Base-by-base conservation (phyloP, 352 stramenopile genomes). In the Saprolegnia diclina region DNA sequence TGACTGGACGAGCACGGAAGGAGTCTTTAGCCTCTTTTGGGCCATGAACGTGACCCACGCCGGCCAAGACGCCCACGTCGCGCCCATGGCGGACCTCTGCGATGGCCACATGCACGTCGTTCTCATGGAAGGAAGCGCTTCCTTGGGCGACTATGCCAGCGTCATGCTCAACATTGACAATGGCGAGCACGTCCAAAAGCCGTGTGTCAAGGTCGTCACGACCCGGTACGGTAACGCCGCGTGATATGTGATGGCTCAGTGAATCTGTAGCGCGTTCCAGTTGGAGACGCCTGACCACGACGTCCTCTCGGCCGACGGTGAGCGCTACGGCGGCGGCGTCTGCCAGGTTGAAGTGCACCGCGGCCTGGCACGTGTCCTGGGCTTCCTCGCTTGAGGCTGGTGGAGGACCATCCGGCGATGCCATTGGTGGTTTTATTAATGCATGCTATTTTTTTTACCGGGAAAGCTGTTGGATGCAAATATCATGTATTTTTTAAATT, bases 21-120 rank as follows among this genome's bases (percentile, higher is more conserved):
- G 79, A 0, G 72, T 70, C 18, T 90, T 87, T 71, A 75, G 76
- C 72, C 77, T 88, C 71, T 81, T 88, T 57, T 90, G 82, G 80
- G 72, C 71, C 29, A 79, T 87, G 74, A 88, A 86, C 59, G 75
- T 82, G 11, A 81, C 77, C 7, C 78, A 88, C 59, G 73, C 78
- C 2, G 73, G 71, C 16, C 71, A 77, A 0, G 75, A 88, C 53
- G 76, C 72, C 14, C 63, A 77, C 64, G 73, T 85, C 48, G 79
- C 75, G 11, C 80, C 80, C 11, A 65, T 64, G 13, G 82, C 80
- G 19, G 64, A 62, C 35, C 79, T 82, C 22, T 71, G 80, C 35
- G 81, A 87, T 67, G 84, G 82, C 29, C 88, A 81, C 75, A 80
- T 82, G 46, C 74, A 88, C 22, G 44, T 54, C 11, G 57, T 66